phyloP scores from a whole-genome alignment of 1,284 basidiomycete genomes.

The Ustilago cynodontis region DNA sequence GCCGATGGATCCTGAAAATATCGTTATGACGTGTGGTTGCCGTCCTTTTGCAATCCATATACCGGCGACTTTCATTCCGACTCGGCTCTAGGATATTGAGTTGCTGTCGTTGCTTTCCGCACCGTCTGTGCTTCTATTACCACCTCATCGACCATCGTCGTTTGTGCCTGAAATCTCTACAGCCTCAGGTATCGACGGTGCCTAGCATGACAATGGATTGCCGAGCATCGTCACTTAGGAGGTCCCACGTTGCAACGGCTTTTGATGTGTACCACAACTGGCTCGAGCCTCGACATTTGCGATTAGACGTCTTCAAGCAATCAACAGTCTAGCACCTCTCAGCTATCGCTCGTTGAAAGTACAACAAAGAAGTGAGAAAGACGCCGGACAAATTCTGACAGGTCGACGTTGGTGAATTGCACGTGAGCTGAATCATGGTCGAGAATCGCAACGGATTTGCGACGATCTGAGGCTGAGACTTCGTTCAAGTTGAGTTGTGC shows the following conservation, averaged over 20 bases:
- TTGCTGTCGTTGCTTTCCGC: too few relatives aligned
- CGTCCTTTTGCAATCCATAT: too few relatives aligned
- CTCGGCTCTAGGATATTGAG: background rate
- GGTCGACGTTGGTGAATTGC: too few relatives aligned
- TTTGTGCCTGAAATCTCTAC: background rate
- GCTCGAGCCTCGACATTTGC: background rate
- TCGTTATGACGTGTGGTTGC: constrained; percentile 4
- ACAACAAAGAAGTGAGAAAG: background rate
- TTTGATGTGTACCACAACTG: background rate
- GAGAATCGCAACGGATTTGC: constrained; percentile 11
- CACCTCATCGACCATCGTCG: background rate
- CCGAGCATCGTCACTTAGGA: constrained; percentile 1
- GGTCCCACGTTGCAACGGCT: background rate
- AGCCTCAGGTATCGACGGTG: background rate
- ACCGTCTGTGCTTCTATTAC: too few relatives aligned
- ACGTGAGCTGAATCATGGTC: background rate
- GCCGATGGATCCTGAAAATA: background rate
- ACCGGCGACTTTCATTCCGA: background rate
- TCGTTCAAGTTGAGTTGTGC: too few relatives aligned
- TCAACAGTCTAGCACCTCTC: background rate
- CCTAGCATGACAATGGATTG: constrained; percentile 1
- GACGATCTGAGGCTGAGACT: background rate
- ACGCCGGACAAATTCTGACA: constrained; percentile 1
- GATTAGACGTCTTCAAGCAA: background rate
- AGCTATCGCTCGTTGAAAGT: background rate